phyloP scores from a whole-genome alignment of 495 filamentous ascomycete genomes.

The Daldinia caldariorum region DNA sequence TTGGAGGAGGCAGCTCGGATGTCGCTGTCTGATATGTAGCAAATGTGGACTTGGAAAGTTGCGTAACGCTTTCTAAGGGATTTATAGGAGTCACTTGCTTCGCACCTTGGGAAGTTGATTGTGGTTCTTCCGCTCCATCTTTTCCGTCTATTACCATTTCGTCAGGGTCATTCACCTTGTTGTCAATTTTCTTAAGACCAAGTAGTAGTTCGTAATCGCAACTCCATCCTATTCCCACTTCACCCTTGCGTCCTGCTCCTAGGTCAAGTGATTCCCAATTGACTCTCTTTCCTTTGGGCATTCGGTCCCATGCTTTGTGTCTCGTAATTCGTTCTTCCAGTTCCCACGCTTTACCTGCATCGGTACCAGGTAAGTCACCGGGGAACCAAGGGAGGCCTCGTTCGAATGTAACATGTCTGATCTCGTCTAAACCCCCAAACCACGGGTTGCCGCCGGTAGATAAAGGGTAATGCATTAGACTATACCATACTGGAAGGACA shows the following conservation, averaged over 20 bases:
- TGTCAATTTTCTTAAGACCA: constrained; percentile 32
- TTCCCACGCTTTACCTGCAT: constrained; percentile 82
- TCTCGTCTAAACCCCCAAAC: constrained; percentile 84
- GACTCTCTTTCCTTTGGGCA: constrained; percentile 82
- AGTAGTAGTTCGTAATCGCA: constrained; percentile 85
- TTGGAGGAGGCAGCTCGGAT: constrained; percentile 20
- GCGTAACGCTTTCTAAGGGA: constrained; percentile 36
- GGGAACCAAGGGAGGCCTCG: constrained; percentile 85
- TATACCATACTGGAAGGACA: constrained; percentile 85
- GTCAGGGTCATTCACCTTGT: constrained; percentile 47
- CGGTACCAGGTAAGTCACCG: constrained; percentile 84
- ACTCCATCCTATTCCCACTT: constrained; percentile 82
- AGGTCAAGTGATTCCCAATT: constrained; percentile 82
- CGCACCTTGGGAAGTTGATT: constrained; percentile 17
- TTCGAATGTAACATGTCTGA: constrained; percentile 84
- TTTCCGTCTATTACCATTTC: constrained; percentile 38
- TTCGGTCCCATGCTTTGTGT: constrained; percentile 75
- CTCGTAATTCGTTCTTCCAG: constrained; percentile 68
- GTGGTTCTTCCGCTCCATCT: constrained; percentile 36
- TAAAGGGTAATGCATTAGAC: constrained; percentile 84
- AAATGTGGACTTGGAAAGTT: constrained; percentile 49
- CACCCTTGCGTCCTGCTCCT: constrained; percentile 78
- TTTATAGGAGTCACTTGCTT: constrained; percentile 6
- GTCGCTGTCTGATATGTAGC: constrained; percentile 24
- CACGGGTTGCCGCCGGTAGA: constrained; percentile 80